Evolutionary conservation across 306 rosid genomes (phyloP).

Genomic region (Malus sieversii): DNA sequence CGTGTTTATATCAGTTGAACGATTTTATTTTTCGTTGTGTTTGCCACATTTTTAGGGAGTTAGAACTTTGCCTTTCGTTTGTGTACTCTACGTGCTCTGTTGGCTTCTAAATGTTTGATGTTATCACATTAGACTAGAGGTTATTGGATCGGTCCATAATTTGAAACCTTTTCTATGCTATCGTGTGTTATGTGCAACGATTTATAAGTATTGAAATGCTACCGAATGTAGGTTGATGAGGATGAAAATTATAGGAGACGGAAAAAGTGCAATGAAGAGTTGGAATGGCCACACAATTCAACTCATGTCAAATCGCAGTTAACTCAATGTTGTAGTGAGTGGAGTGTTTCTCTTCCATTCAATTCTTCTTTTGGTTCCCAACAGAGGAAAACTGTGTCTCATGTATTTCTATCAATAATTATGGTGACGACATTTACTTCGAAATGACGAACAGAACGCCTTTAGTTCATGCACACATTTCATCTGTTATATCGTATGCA

Average conservation of each 20-base stretch:
- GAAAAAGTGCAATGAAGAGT: constrained; percentile 53
- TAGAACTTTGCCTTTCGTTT: background rate
- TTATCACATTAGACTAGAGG: background rate
- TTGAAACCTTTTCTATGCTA: constrained; percentile 8
- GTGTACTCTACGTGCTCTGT: constrained; percentile 6
- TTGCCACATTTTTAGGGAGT: background rate
- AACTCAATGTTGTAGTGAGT: constrained; percentile 85
- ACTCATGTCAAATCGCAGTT: constrained; percentile 65
- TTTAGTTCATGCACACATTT: background rate
- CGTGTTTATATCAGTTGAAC: background rate
- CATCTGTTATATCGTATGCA: background rate
- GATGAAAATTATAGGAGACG: constrained; percentile 71
- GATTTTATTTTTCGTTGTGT: background rate
- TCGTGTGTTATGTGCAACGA: background rate
- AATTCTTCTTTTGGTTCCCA: background rate
- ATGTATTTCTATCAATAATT: background rate
- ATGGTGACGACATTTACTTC: background rate
- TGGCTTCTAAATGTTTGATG: background rate
- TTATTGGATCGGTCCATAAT: constrained; percentile 6
- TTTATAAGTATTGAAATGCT: constrained; percentile 19
- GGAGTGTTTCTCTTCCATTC: constrained; percentile 3
- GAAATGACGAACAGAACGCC: background rate
- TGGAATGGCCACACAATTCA: constrained; percentile 72
- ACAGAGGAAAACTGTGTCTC: background rate
- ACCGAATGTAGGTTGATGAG: constrained; percentile 68